Percentiles rank a stretch among this genome's conserved stretches.
Conservation (phyloP, 257 asterid genomes). For the Eustoma russellianum region DNA sequence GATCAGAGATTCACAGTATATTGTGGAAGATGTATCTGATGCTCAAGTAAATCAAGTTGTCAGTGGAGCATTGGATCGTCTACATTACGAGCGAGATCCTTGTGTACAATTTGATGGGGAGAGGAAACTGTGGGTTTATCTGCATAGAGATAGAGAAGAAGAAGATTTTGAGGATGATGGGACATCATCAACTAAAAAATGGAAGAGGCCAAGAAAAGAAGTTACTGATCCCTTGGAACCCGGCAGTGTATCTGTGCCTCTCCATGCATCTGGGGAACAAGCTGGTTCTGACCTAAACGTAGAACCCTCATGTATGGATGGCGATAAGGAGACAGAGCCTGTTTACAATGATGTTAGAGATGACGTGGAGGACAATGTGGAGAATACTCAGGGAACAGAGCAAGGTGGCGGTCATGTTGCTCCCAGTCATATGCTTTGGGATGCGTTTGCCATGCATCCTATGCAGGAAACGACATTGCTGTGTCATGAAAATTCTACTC, state of each 20-base stretch:
- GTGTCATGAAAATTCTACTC: conserved; percentile 71
- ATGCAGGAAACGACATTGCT: conserved; percentile 46
- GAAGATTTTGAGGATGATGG: conserved; percentile 99
- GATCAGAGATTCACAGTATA: conserved; percentile 91
- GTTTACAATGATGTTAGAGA: conserved; percentile 38
- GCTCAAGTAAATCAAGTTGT: conserved; percentile 94
- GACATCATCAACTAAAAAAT: conserved; percentile 94
- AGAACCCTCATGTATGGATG: conserved; percentile 44
- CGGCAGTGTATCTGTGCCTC: conserved; percentile 56
- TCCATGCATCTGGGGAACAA: conserved; percentile 33
- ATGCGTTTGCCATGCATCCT: conserved; percentile 33
- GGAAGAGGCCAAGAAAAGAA: conserved; percentile 95
- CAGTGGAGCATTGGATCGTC: conserved; percentile 93
- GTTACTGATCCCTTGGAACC: conserved; percentile 60
- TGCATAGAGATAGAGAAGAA: conserved; percentile 92
- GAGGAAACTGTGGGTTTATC: conserved; percentile 90
- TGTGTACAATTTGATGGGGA: conserved; percentile 96
- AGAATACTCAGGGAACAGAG: conserved; percentile 32
- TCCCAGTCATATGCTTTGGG: conserved; percentile 31
- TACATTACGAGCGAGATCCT: conserved; percentile 97
- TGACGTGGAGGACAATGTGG: conserved; percentile 42
- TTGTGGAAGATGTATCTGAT: conserved; percentile 89
- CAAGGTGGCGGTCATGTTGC: conserved; percentile 26
- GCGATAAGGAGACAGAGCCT: conserved; percentile 50
- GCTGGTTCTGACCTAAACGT: conserved; percentile 61